Base-by-base conservation (phyloP, 495 filamentous ascomycete genomes). In the Trichoderma parareesei region DNA sequence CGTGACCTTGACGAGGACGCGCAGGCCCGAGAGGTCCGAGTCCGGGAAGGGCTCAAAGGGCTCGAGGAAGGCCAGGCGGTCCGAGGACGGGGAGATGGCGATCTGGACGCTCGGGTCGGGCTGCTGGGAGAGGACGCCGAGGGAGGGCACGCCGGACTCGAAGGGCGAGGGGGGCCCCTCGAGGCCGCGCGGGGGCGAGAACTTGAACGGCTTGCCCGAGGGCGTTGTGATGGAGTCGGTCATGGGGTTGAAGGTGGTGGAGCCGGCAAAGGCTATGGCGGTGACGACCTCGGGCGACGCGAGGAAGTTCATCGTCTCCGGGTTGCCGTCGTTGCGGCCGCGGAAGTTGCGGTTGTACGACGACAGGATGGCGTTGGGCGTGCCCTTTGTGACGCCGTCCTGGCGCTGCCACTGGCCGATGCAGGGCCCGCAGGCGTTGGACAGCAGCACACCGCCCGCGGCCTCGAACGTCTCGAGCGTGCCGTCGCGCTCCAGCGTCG, bases 321-420 rank as follows among this genome's bases (percentile, higher is more conserved):
- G 87, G 80, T 98, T 98, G 67, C 94, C 94, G 71, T 98, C 94
- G 73, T 98, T 98, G 63, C 94, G 90, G 64, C 91, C 93, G 66
- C 88, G 91, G 83, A 98, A 98, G 78, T 98, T 98, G 66, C 94
- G 89, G 84, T 98, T 98, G 78, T 97, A 98, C 7, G 91, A 96
- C 38, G 91, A 93, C 74, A 98, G 85, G 70, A 98, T 97, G 48
- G 94, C 94, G 71, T 98, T 98, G n/a, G 81, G 76, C 41, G 92
- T 89, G 65, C 91, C 92, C 79, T 93, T 94, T 65, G 82, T 74
- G 14, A 91, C 81, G 13, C 84, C 87, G 66, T 97, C 94, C 16
- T 90, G 93, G 49, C 94, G 88, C 70, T 91, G 93, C 94, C 94
- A 98, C 74, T 96, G 92, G 10, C 94, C 94, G 67, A 97, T 97